Percentiles rank a stretch among this genome's conserved stretches.
Evolutionary conservation across 2,329 filamentous ascomycete genomes (phyloP).

Genomic region (Chaetomium strumarium): DNA sequence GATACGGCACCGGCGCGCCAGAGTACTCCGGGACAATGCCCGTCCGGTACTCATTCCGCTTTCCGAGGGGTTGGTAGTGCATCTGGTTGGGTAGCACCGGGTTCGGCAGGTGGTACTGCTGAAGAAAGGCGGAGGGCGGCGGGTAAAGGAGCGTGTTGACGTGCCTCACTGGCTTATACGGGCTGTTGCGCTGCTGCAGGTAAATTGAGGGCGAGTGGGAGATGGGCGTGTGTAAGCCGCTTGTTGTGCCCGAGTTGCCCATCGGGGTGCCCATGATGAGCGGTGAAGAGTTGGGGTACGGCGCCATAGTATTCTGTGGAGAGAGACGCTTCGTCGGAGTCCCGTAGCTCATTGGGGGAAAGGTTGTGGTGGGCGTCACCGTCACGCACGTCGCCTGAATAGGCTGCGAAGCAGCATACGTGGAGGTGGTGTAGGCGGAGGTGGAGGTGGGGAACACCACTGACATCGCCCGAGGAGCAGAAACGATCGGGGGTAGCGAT

Average conservation of each 20-base stretch:
- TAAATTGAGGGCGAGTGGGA: conserved; percentile 84
- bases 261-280: conserved; percentile 41
- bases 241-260: conserved; percentile 17
- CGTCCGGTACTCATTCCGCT: conserved; percentile 60
- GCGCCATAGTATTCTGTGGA: conserved; percentile 41
- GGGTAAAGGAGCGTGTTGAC: conserved; percentile 90
- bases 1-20: neutral
- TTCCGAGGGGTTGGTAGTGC: conserved; percentile 75
- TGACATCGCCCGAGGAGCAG: conserved; percentile 65
- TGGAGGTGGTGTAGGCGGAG: conserved; percentile 38
- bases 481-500: conserved; percentile 57
- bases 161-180: conserved; percentile 83
- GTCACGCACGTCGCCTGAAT: conserved; percentile 29
- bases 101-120: conserved; percentile 57
- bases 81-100: conserved; percentile 61
- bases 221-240: conserved; percentile 53
- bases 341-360: conserved; percentile 35
- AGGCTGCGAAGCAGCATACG: conserved; percentile 35
- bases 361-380: conserved; percentile 32
- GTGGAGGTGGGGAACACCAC: conserved; percentile 59
- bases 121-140: conserved; percentile 71
- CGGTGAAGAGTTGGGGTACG: conserved; percentile 61
- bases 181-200: conserved; percentile 80
- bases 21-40: conserved; percentile 61
- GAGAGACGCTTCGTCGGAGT: conserved; percentile 51